Percentiles rank a stretch among this genome's conserved stretches.
Evolutionary conservation across 164 flowering plant genomes (phyloP).

Genomic region (Houttuynia cordata): DNA sequence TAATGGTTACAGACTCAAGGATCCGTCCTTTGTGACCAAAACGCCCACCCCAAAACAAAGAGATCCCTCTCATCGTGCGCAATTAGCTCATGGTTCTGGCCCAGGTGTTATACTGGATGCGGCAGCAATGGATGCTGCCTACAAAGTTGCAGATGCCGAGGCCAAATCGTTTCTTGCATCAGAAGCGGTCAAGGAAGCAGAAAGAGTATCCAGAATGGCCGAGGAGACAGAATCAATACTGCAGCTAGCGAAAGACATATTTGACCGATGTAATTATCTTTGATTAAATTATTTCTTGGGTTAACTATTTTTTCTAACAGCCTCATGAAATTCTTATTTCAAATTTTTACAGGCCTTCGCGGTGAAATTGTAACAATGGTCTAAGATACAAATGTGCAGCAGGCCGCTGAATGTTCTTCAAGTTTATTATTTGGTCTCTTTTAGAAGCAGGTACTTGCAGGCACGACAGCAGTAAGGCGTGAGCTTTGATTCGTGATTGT

Average conservation of each 20-base stretch:
- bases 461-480: no score
- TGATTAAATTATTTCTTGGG: background rate
- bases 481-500: no score
- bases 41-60: slow-evolving; percentile 34
- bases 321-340: background rate
- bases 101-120: slow-evolving; percentile 29
- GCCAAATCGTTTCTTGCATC: slow-evolving; percentile 59
- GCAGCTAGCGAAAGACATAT: slow-evolving; percentile 37
- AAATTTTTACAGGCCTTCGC: slow-evolving; percentile 17
- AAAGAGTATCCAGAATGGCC: slow-evolving; percentile 49
- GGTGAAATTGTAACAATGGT: slow-evolving; percentile 32
- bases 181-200: slow-evolving; percentile 69
- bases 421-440: no score
- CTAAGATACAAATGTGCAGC: slow-evolving; percentile 3
- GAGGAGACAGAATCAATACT: slow-evolving; percentile 52
- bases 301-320: background rate
- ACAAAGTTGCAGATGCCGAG: slow-evolving; percentile 70
- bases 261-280: slow-evolving; percentile 43
- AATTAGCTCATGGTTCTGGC: slow-evolving; percentile 14
- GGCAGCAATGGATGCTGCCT: slow-evolving; percentile 49
- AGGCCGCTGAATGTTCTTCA: background rate
- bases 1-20: slow-evolving; percentile 44
- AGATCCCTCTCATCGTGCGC: slow-evolving; percentile 16
- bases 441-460: no score
- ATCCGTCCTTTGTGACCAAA: slow-evolving; percentile 19